Percentiles rank a stretch among this genome's conserved stretches.
Conservation (phyloP, 768 basidiomycete genomes). For the Coprinopsis strossmayeri region DNA sequence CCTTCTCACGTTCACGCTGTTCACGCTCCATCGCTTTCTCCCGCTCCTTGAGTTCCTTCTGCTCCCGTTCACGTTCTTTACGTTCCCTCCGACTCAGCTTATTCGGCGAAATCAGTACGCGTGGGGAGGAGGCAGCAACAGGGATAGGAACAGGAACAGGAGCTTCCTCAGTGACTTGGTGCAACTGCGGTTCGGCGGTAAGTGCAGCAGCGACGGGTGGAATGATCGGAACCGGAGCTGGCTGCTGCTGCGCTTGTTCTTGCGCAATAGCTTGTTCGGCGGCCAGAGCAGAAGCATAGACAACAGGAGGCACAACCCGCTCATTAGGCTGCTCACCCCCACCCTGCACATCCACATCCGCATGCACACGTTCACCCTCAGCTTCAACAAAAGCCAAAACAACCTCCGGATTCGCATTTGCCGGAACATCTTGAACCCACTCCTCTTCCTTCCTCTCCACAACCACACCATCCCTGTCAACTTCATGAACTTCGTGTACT, state of each 20-base stretch:
- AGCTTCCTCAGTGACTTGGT: background rate
- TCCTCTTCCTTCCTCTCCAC: background rate
- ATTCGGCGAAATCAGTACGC: background rate
- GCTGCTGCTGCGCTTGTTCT: background rate
- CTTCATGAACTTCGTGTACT: background rate
- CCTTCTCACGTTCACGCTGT: conserved; percentile 1
- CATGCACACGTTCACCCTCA: background rate
- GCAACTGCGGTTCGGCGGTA: background rate
- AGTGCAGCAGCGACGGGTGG: background rate
- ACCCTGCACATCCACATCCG: background rate
- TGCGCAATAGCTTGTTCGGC: background rate
- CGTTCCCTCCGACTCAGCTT: background rate
- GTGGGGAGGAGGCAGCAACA: background rate
- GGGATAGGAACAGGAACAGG: background rate
- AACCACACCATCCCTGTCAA: background rate
- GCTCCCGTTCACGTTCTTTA: background rate
- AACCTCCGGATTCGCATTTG: background rate
- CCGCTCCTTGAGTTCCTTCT: background rate
- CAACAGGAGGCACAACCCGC: background rate
- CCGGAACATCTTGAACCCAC: background rate
- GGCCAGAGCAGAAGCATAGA: background rate
- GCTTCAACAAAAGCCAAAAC: background rate
- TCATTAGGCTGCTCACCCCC: background rate
- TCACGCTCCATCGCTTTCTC: background rate
- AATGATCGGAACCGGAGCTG: background rate